Evolutionary conservation across 805 yeast genomes (phyloP).

Genomic region (Metschnikowia arizonensis): DNA sequence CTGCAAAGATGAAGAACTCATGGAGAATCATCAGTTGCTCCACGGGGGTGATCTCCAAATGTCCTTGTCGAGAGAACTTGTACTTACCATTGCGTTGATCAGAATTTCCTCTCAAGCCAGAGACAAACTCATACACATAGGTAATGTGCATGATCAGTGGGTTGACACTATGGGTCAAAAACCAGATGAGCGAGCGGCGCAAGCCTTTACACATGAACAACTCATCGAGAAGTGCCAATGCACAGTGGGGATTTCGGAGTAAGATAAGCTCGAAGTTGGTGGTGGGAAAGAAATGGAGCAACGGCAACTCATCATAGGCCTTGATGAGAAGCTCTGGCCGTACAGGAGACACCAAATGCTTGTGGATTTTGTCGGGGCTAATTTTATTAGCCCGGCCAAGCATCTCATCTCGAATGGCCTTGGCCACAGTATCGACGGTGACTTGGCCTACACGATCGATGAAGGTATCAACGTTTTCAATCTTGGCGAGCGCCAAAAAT

Average conservation of each 20-base stretch:
- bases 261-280: constrained; percentile 51
- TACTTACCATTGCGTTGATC: constrained; percentile 21
- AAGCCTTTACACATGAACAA: constrained; percentile 64
- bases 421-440: constrained; percentile 48
- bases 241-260: constrained; percentile 47
- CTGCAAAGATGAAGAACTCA: constrained; percentile 58
- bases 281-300: constrained; percentile 29
- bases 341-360: constrained; percentile 38
- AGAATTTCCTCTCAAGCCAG: constrained; percentile 51
- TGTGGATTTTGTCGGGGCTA: constrained; percentile 51
- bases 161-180: constrained; percentile 54
- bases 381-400: constrained; percentile 22
- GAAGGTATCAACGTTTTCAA: constrained; percentile 25
- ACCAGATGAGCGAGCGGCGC: constrained; percentile 64
- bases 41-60: constrained; percentile 48
- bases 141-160: constrained; percentile 53
- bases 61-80: constrained; percentile 55
- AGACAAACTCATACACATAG: constrained; percentile 58
- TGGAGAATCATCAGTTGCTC: constrained; percentile 67
- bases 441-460: constrained; percentile 33
- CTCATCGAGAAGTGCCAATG: constrained; percentile 61
- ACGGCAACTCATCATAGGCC: constrained; percentile 25
- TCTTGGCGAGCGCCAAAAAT: constrained; percentile 22
- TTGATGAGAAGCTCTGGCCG: constrained; percentile 22
- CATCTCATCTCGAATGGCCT: constrained; percentile 28